Evolutionary conservation across 2,329 filamentous ascomycete genomes (phyloP), one percentile per base, ranked within the genome.

Genomic region (Cytospora mali): DNA sequence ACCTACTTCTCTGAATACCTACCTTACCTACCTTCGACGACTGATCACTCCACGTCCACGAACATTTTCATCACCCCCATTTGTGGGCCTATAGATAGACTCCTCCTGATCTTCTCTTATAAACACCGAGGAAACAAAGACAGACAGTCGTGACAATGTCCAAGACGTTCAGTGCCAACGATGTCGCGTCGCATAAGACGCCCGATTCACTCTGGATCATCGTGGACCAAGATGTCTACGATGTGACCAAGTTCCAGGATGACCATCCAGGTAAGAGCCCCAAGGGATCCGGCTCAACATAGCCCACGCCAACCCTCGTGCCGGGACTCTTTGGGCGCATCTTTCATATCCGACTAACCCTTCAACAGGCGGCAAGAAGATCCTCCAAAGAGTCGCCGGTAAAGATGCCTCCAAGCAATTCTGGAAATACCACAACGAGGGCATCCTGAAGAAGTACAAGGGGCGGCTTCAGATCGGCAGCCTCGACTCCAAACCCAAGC

Each of bases 161-260:
- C 56, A 91, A 95, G 79, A 89, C 86, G 31, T 97, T 97, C 76
- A 90, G 88, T 60, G 83, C 88, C 68, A 85, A 85, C 80, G 93
- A 97, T 75, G 94, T 99, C 67, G 88, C 93, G 74, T 87, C 90
- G 78, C 93, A 98, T 78, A 97, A 92, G 83, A 97, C 94, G 80
- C 77, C 88, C 52, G 87, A 92, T 73, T 89, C 88, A 74, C 83
- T 97, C 66, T 98, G 88, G 86, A 91, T 98, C 72, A 86, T 96
- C 68, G 88, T 98, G 69, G 94, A 98, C 69, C 90, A 93, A 71
- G 94, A 98, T 77, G 94, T 98, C 69, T 98, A 97, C 77, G 94
- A 99, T 74, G 75, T 98, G 71, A 96, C 93, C 70, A 93, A 88
- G 73, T 94, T 94, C 75, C 89, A 92, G 75, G 88, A 93, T 65